Evolutionary conservation across 495 filamentous ascomycete species (phyloP).

Genomic region (Trichoderma asperelloides): DNA sequence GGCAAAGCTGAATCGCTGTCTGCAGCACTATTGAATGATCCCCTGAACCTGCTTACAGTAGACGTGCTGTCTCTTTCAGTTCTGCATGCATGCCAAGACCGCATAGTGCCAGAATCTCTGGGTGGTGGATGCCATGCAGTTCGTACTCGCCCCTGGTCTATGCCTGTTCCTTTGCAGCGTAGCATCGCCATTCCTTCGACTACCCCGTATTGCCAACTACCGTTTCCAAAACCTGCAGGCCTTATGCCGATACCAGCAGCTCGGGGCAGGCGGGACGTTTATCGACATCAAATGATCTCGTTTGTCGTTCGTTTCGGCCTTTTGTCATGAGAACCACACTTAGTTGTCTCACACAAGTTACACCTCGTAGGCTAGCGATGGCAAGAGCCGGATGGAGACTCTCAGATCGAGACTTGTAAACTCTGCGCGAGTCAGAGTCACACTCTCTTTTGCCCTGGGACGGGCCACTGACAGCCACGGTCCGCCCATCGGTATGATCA

Average conservation of each 20-base stretch:
- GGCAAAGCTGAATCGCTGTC: neutral
- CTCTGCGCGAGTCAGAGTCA: neutral
- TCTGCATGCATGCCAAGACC: neutral
- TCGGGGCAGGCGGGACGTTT: neutral
- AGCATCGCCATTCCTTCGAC: no score
- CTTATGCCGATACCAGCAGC: neutral
- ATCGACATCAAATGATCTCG: no score
- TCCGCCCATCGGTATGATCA: constrained; percentile 6
- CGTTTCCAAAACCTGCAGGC: neutral
- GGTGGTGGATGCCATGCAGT: neutral
- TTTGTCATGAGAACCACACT: no score
- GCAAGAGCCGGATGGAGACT: neutral
- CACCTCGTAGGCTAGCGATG: no score
- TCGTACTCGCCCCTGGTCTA: neutral
- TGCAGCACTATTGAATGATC: neutral
- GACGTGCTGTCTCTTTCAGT: no score
- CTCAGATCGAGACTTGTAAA: neutral
- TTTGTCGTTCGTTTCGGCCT: no score
- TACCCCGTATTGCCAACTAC: neutral
- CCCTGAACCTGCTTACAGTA: neutral
- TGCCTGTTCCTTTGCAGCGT: neutral
- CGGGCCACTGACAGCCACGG: constrained; percentile 7
- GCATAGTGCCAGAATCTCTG: neutral
- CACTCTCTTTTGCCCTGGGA: neutral
- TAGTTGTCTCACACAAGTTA: no score